phyloP scores from a whole-genome alignment of 192 early-diverging fungal genomes.

The Haplosporangium gracile region DNA sequence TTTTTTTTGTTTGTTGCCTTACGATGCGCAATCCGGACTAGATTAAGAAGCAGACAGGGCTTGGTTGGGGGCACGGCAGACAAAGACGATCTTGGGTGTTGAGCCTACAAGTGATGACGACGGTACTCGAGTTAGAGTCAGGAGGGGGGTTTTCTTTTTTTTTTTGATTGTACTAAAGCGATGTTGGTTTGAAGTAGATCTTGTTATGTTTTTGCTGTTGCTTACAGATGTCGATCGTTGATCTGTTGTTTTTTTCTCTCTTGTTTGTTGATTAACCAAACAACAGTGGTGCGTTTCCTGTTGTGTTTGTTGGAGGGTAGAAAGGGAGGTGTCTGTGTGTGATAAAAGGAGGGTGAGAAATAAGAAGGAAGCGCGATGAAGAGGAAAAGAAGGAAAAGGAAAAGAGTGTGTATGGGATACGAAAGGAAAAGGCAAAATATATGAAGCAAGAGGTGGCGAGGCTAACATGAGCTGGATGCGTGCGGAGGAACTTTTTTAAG shows the following conservation, averaged over 20 bases:
- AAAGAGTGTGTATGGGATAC: background rate
- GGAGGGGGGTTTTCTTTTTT: no score
- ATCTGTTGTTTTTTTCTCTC: background rate
- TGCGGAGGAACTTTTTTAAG: background rate
- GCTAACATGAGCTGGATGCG: background rate
- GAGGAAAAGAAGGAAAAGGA: background rate
- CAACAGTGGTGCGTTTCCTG: slow-evolving; percentile 4
- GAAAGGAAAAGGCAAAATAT: background rate
- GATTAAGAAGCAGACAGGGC: background rate
- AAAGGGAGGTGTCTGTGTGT: background rate
- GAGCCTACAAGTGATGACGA: background rate
- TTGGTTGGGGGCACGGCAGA: background rate
- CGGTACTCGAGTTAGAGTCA: background rate
- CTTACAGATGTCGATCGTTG: background rate
- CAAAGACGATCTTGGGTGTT: background rate
- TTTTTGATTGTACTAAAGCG: background rate
- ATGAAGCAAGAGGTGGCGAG: background rate
- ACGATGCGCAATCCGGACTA: background rate
- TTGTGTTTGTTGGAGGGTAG: background rate
- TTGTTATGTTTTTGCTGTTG: background rate
- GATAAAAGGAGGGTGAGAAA: background rate
- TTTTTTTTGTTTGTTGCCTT: background rate
- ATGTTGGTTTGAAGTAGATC: background rate
- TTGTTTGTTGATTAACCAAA: background rate
- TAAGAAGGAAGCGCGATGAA: background rate